These are phyloP conservation scores for Ambrosiella xylebori DNA, from an alignment of 2,329 filamentous ascomycete species.

Conservation along the genomic window DNA sequence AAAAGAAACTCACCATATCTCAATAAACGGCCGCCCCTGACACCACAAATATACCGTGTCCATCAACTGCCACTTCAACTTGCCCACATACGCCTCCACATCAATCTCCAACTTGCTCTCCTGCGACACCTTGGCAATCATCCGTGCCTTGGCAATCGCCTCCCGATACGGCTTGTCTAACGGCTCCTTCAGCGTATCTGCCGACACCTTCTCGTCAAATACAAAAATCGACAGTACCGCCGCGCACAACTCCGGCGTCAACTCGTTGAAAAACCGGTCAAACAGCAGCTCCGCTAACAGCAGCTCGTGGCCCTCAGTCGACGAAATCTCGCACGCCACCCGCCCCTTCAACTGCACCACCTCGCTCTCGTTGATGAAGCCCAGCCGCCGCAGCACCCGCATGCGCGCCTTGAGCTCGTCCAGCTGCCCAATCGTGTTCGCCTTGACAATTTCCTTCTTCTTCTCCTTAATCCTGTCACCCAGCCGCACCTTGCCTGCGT, in stretches of 20 bases:
- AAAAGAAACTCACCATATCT: slow-evolving; percentile 65
- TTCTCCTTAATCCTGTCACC: slow-evolving; percentile 66
- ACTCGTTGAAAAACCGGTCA: slow-evolving; percentile 94
- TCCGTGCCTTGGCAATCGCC: slow-evolving; percentile 70
- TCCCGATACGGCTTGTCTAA: slow-evolving; percentile 72
- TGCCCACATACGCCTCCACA: slow-evolving; percentile 80
- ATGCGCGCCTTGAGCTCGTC: slow-evolving; percentile 95
- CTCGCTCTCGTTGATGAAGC: slow-evolving; percentile 89
- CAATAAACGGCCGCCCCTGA: slow-evolving; percentile 72
- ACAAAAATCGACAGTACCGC: slow-evolving; percentile 85
- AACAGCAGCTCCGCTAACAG: slow-evolving; percentile 87
- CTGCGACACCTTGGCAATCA: slow-evolving; percentile 81
- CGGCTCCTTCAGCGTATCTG: slow-evolving; percentile 62
- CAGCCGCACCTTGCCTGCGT: slow-evolving; percentile 61
- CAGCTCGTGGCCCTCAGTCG: slow-evolving; percentile 75
- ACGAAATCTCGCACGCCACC: slow-evolving; percentile 94
- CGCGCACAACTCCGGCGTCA: slow-evolving; percentile 74
- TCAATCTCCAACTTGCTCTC: slow-evolving; percentile 91
- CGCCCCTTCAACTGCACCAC: slow-evolving; percentile 94
- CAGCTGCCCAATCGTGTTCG: slow-evolving; percentile 76
- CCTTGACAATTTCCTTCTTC: slow-evolving; percentile 73
- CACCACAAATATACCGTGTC: slow-evolving; percentile 89
- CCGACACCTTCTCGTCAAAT: slow-evolving; percentile 87
- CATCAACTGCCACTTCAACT: slow-evolving; percentile 91
- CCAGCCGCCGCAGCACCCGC: slow-evolving; percentile 79